Evolutionary conservation across 495 filamentous ascomycete genomes (phyloP).

Genomic region (Aspergillus avenaceus): DNA sequence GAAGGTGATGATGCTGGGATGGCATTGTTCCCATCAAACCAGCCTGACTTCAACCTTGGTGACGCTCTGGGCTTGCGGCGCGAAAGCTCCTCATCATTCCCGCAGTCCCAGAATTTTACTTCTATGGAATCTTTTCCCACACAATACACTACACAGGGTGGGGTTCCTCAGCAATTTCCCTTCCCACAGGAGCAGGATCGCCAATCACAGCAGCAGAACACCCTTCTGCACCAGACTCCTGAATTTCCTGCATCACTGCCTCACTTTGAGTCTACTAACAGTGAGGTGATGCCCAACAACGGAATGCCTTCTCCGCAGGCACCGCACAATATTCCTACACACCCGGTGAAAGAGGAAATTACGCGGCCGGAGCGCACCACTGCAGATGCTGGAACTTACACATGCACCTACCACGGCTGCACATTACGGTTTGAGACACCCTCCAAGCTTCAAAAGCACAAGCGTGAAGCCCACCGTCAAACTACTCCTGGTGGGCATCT

Average conservation of each 20-base stretch:
- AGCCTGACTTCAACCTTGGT: slow-evolving; percentile 37
- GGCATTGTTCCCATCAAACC: slow-evolving; percentile 62
- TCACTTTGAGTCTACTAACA: slow-evolving; percentile 62
- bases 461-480: slow-evolving; percentile 86
- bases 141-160: slow-evolving; percentile 30
- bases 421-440: slow-evolving; percentile 83
- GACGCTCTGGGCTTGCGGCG: slow-evolving; percentile 36
- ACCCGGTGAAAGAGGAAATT: slow-evolving; percentile 28
- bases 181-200: slow-evolving; percentile 53
- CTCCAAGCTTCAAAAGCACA: slow-evolving; percentile 86
- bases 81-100: slow-evolving; percentile 46
- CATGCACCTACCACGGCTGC: slow-evolving; percentile 92
- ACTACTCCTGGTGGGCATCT: slow-evolving; percentile 42
- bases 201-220: slow-evolving; percentile 28
- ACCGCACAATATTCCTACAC: slow-evolving; percentile 23
- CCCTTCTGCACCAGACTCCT: slow-evolving; percentile 43
- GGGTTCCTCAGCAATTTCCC: slow-evolving; percentile 21
- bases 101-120: slow-evolving; percentile 34
- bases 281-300: slow-evolving; percentile 37
- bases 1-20: slow-evolving; percentile 64
- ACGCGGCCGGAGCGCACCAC: slow-evolving; percentile 55
- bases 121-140: slow-evolving; percentile 38
- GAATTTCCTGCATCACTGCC: slow-evolving; percentile 60
- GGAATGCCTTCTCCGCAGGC: slow-evolving; percentile 25
- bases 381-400: slow-evolving; percentile 85